Percentiles rank a stretch among this genome's conserved stretches.
phyloP scores from a whole-genome alignment of 2,329 filamentous ascomycete genomes.

The Colletotrichum tropicicola region DNA sequence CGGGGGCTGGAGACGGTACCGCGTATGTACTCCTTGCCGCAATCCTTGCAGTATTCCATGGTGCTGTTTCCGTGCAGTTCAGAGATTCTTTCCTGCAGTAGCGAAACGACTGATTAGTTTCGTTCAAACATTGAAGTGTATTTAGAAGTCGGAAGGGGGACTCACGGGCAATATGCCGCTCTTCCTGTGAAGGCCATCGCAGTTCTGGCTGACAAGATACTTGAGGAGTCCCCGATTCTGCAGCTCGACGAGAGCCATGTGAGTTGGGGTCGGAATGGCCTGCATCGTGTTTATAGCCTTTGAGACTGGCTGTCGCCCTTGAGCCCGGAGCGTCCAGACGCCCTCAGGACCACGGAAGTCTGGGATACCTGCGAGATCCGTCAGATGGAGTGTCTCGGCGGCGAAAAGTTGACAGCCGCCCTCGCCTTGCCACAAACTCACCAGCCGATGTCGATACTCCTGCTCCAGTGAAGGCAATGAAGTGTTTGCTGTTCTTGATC shows the following conservation, averaged over 20 bases:
- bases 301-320: constrained; percentile 44
- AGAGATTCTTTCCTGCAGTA: constrained; percentile 49
- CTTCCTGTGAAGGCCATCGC: constrained; percentile 53
- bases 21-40: constrained; percentile 55
- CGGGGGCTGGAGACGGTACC: constrained; percentile 35
- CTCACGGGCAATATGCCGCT: constrained; percentile 55
- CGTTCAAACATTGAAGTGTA: too few species aligned
- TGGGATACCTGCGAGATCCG: constrained; percentile 46
- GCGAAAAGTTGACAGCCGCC: too few species aligned
- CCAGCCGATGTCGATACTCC: constrained; percentile 57
- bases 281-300: constrained; percentile 48
- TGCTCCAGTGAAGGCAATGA: constrained; percentile 57
- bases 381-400: neutral
- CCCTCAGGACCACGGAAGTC: constrained; percentile 58
- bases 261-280: constrained; percentile 53
- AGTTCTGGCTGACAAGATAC: constrained; percentile 55
- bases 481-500: constrained; percentile 52
- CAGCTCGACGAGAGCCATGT: constrained; percentile 56
- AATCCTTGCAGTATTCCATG: constrained; percentile 52
- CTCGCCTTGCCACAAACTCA: constrained; percentile 27
- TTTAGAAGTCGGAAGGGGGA: neutral
- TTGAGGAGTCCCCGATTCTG: constrained; percentile 51
- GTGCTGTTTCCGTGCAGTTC: constrained; percentile 59
- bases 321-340: constrained; percentile 53
- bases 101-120: too few species aligned